phyloP scores from a whole-genome alignment of 2,329 filamentous ascomycete species.

The Penicillium hordei region DNA sequence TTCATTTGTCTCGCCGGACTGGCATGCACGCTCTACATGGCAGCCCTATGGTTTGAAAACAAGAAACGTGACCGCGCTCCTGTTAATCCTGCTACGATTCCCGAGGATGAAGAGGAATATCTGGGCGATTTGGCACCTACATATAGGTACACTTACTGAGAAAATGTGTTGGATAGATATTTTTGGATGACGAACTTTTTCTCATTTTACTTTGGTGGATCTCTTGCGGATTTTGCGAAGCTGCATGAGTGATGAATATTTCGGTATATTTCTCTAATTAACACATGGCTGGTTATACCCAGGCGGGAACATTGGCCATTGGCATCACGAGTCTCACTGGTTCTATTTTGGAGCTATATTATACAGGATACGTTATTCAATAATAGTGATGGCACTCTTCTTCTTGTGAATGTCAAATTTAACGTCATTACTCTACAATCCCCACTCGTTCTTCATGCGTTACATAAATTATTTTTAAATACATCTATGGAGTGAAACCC shows the following conservation, averaged over 20 bases:
- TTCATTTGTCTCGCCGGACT: slow-evolving; percentile 69
- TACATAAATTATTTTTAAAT: not conserved
- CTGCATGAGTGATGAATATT: not conserved
- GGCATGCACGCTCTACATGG: slow-evolving; percentile 43
- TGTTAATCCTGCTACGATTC: slow-evolving; percentile 23
- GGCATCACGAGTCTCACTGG: not conserved
- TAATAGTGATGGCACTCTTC: not conserved
- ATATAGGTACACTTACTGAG: slow-evolving; percentile 43
- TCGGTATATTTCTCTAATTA: not conserved
- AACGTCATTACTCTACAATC: not conserved
- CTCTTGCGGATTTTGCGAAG: not conserved
- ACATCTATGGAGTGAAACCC: slow-evolving; percentile 2
- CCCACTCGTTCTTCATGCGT: not conserved
- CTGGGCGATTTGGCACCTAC: slow-evolving; percentile 45
- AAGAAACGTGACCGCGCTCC: slow-evolving; percentile 37
- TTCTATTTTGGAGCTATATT: not conserved
- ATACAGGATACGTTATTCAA: not conserved
- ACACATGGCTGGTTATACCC: not conserved
- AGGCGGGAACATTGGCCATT: not conserved
- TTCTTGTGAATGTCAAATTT: not conserved
- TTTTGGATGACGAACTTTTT: not conserved
- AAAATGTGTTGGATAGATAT: not conserved
- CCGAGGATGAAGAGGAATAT: slow-evolving; percentile 36
- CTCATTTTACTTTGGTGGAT: not conserved
- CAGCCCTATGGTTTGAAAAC: slow-evolving; percentile 43